A percentile compares a stretch with the other conserved stretches of the same genome.
Evolutionary conservation across 371 early-diverging fungal genomes (phyloP).

Genomic region (Umbelopsis sp.): DNA sequence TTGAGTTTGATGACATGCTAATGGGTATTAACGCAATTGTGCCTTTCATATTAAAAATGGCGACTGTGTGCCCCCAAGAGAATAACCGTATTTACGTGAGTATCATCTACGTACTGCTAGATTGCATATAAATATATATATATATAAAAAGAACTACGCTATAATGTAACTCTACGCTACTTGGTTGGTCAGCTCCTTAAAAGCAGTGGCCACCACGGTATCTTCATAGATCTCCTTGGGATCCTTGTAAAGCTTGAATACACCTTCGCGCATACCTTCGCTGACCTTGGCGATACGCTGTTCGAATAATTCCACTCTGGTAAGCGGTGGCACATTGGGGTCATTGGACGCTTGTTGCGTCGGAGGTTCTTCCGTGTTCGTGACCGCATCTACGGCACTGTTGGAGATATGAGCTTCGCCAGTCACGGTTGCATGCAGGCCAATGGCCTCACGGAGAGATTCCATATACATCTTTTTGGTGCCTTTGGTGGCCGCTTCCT

Average conservation of each 20-base stretch:
- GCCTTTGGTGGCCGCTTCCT: background rate
- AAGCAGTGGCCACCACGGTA: slow-evolving; percentile 1
- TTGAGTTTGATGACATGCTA: too few species aligned
- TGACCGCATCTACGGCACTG: slow-evolving; percentile 46
- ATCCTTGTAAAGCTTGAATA: slow-evolving; percentile 27
- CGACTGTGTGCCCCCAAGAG: too few species aligned
- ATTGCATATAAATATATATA: background rate
- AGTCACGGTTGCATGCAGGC: background rate
- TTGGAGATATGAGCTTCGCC: slow-evolving; percentile 12
- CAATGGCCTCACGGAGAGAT: slow-evolving; percentile 14
- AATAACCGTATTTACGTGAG: too few species aligned
- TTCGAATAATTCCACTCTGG: slow-evolving; percentile 43
- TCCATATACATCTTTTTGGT: slow-evolving; percentile 4
- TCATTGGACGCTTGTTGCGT: slow-evolving; percentile 35
- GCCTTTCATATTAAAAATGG: too few species aligned
- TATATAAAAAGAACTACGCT: background rate
- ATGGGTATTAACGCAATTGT: too few species aligned
- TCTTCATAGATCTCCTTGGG: slow-evolving; percentile 14
- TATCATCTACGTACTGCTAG: too few species aligned
- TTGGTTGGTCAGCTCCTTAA: background rate
- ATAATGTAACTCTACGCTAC: too few species aligned
- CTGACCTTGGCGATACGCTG: slow-evolving; percentile 41
- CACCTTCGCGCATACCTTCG: slow-evolving; percentile 33
- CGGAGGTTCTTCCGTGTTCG: slow-evolving; percentile 39
- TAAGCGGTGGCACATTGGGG: slow-evolving; percentile 34